These are phyloP conservation scores for Phellinidium pouzarii DNA, from an alignment of 1,284 basidiomycete genomes.

Conservation along the genomic window DNA sequence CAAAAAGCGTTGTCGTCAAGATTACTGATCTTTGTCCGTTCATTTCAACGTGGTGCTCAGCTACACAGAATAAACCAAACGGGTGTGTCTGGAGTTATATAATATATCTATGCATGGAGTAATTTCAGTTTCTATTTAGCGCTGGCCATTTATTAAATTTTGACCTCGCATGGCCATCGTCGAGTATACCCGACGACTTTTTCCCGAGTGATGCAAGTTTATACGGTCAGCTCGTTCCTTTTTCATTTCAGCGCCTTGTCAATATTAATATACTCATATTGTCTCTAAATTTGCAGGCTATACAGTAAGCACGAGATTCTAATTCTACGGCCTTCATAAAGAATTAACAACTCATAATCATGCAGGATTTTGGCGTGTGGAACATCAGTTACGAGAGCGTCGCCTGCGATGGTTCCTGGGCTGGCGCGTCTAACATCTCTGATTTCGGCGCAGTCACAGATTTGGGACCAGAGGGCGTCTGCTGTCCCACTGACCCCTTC, in stretches of 20 bases:
- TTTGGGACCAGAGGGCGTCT: constrained; percentile 48
- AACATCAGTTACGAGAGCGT: constrained; percentile 63
- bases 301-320: constrained; percentile 28
- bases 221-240: constrained; percentile 48
- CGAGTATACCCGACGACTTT: constrained; percentile 60
- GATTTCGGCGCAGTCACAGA: constrained; percentile 57
- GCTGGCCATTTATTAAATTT: constrained; percentile 66
- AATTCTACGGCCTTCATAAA: not conserved
- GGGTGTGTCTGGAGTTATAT: constrained; percentile 36
- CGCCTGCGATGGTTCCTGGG: constrained; percentile 53
- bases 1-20: constrained; percentile 63
- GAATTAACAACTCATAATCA: not conserved
- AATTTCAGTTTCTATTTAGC: constrained; percentile 29
- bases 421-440: constrained; percentile 47
- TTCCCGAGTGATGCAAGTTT: constrained; percentile 62
- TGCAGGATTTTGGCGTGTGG: constrained; percentile 77
- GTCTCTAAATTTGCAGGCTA: constrained; percentile 30
- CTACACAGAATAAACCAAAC: constrained; percentile 51
- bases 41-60: constrained; percentile 57
- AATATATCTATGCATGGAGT: not conserved
- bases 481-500: constrained; percentile 62
- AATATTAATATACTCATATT: constrained; percentile 1
- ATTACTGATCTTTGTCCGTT: constrained; percentile 69
- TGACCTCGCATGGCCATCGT: constrained; percentile 68
- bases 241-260: not conserved